A percentile compares a stretch with the other conserved stretches of the same genome.
phyloP scores from a whole-genome alignment of 805 yeast genomes.

The Candida insectorum region DNA sequence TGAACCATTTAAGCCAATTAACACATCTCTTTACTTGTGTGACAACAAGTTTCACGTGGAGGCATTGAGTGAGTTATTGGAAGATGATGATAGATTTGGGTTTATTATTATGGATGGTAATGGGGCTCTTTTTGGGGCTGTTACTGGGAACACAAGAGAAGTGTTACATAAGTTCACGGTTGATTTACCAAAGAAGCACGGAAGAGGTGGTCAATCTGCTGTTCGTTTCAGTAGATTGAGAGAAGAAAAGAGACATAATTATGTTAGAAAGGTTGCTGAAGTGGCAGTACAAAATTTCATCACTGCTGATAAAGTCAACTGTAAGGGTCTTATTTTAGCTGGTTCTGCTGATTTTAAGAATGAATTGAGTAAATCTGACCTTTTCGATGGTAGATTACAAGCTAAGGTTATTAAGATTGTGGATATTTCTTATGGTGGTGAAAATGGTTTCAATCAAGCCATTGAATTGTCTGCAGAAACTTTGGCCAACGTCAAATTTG shows the following conservation, averaged over 20 bases:
- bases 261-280: slow-evolving; percentile 97
- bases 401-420: slow-evolving; percentile 88
- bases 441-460: slow-evolving; percentile 99
- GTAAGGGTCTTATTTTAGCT: slow-evolving; percentile 91
- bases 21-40: slow-evolving; percentile 91
- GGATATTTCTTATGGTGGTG: slow-evolving; percentile 98
- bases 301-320: slow-evolving; percentile 90
- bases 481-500: slow-evolving; percentile 92
- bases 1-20: slow-evolving; percentile 98
- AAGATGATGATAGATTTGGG: slow-evolving; percentile 94
- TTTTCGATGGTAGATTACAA: slow-evolving; percentile 87
- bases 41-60: slow-evolving; percentile 99
- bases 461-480: slow-evolving; percentile 97
- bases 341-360: slow-evolving; percentile 99
- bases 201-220: slow-evolving; percentile 99
- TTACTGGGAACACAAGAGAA: slow-evolving; percentile 96
- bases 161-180: slow-evolving; percentile 92
- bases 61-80: slow-evolving; percentile 88
- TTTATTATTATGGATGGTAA: slow-evolving; percentile 99
- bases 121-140: slow-evolving; percentile 92
- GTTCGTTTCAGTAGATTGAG: slow-evolving; percentile 97
- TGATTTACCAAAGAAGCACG: slow-evolving; percentile 98
- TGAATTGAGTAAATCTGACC: slow-evolving; percentile 86
- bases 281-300: slow-evolving; percentile 96
- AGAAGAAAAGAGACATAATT: slow-evolving; percentile 98